A percentile compares a stretch with the other conserved stretches of the same genome.
These are phyloP conservation scores for Metschnikowia cubensis DNA, from an alignment of 805 yeast genomes.

Conservation along the genomic window DNA sequence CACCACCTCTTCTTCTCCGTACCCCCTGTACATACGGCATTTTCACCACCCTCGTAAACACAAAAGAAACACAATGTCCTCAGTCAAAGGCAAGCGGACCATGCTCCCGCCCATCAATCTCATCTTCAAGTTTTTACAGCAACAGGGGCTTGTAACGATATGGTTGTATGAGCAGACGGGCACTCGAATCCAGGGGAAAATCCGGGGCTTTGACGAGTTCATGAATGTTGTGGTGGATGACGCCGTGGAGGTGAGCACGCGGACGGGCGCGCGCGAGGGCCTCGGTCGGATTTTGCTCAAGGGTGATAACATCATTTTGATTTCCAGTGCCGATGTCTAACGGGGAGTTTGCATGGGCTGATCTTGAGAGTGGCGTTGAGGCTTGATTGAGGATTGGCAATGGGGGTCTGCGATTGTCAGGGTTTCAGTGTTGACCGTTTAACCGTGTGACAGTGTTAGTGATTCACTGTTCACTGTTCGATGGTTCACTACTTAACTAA, in stretches of 20 bases:
- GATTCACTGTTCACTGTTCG: too few species aligned
- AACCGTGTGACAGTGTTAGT: too few species aligned
- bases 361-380: neutral
- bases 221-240: slow-evolving; percentile 75
- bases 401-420: too few species aligned
- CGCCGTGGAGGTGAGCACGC: slow-evolving; percentile 56
- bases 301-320: slow-evolving; percentile 90
- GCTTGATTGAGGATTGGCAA: neutral
- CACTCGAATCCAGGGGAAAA: slow-evolving; percentile 72
- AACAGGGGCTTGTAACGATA: slow-evolving; percentile 71
- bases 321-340: slow-evolving; percentile 37
- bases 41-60: too few species aligned
- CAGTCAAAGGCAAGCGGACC: slow-evolving; percentile 24
- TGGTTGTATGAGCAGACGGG: slow-evolving; percentile 89
- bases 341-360: neutral
- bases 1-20: too few species aligned
- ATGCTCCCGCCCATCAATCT: slow-evolving; percentile 90
- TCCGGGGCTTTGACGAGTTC: slow-evolving; percentile 94
- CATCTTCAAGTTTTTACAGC: slow-evolving; percentile 81
- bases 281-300: slow-evolving; percentile 77
- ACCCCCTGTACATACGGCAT: too few species aligned
- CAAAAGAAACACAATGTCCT: slow-evolving; percentile 9
- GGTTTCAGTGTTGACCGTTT: neutral
- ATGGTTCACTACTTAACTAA: too few species aligned
- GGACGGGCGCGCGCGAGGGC: slow-evolving; percentile 47